These are phyloP conservation scores for Fomitopsis betulina DNA, from an alignment of 1,284 basidiomycete genomes.

Conservation along the genomic window DNA sequence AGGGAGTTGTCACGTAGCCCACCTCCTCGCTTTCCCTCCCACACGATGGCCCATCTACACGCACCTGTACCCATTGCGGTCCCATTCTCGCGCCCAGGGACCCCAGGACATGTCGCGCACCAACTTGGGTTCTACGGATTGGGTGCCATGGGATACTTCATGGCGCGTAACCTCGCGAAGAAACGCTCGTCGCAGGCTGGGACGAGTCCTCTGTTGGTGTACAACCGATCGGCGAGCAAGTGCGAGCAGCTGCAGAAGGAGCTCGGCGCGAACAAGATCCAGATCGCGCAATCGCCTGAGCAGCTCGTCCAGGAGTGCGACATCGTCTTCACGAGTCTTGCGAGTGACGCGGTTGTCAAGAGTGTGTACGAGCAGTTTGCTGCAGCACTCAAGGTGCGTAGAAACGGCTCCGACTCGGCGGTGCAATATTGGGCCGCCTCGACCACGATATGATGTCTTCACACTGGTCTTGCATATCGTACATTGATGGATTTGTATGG, in stretches of 20 bases:
- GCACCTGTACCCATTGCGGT: slow-evolving; percentile 6
- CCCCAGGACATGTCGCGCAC: slow-evolving; percentile 35
- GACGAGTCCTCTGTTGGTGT: slow-evolving; percentile 51
- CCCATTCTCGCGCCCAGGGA: slow-evolving; percentile 58
- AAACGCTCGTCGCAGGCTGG: slow-evolving; percentile 33
- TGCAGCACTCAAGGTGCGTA: slow-evolving; percentile 44
- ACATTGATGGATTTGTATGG: no score
- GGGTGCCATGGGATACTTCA: slow-evolving; percentile 67
- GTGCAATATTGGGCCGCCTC: no score
- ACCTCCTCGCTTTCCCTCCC: background rate
- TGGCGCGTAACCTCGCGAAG: slow-evolving; percentile 74
- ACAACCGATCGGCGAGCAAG: slow-evolving; percentile 63
- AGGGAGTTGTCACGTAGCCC: background rate
- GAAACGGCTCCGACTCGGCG: no score
- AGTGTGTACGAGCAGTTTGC: slow-evolving; percentile 63
- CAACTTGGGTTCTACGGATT: slow-evolving; percentile 63
- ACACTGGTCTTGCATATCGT: no score
- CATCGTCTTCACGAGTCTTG: slow-evolving; percentile 76
- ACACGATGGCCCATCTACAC: background rate
- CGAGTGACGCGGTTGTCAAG: slow-evolving; percentile 71
- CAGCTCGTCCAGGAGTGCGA: slow-evolving; percentile 69
- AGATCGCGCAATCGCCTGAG: slow-evolving; percentile 48
- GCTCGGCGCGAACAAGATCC: slow-evolving; percentile 46
- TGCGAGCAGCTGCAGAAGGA: slow-evolving; percentile 51
- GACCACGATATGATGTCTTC: no score